Base-by-base conservation (phyloP, 257 asterid species). In the Lycium ferocissimum region DNA sequence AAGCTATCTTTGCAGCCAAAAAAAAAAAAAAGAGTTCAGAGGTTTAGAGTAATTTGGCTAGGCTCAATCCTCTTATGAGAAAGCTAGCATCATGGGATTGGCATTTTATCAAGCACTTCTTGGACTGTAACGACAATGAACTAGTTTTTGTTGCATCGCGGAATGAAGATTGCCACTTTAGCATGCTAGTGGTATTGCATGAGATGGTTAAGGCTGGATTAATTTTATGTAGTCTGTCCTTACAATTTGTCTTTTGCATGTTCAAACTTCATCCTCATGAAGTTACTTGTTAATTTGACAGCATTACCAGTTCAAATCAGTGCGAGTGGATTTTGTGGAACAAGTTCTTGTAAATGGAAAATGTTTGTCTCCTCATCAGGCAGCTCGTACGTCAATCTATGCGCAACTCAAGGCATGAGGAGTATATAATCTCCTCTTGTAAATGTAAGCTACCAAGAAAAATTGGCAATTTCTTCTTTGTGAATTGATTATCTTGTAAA, bases 331-430 rank as follows among this genome's bases (percentile, higher is more conserved):
- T 84, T 94, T 92, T 91, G 67, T 94, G 89, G 96, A 95, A 85
- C 99, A 96, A 91, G 88, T 95, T 86, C 91, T 95, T 15, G 98
- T 96, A 84, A 96, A 96, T 85, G 98, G 98, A 84, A 94, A 91
- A 82, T 78, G 86, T 69, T 66, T 94, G 89, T 83, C 94, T 0
- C 91, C 91, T 53, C 90, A 86, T 62, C 89, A 90, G 51, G 92
- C 92, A 56, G 91, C 90, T 69, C 94, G 85, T 82, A 89, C 97
- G 43, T 94, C 98, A 61, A 92, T 96, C 51, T 92, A 84, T 59
- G 95, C 98, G 12, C 97, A 94, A 90, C 95, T 92, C 90, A 95
- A 92, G 94, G 82, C 82, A 53, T 78, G 79, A 70, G n/a, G 65
- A 78, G 51, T 75, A 65, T 6, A 14, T 15, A 15, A 78, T 51